These are phyloP conservation scores for Fusarium penzigii DNA, from an alignment of 2,329 filamentous ascomycete genomes.

Conservation along the genomic window DNA sequence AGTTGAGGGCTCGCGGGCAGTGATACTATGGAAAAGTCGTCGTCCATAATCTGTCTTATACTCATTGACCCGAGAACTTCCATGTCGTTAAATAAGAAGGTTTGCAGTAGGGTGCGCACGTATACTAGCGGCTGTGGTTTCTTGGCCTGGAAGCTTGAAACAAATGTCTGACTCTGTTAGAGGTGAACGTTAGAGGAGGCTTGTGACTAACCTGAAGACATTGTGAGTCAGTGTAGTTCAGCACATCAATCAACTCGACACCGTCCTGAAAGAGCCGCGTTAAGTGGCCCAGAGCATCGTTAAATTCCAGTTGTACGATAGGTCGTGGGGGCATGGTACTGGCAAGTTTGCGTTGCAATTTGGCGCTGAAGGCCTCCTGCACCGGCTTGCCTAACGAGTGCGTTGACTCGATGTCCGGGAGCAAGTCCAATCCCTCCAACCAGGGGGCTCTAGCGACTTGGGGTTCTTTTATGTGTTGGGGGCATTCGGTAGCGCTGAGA, in stretches of 20 bases:
- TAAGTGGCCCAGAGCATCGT: constrained; percentile 71
- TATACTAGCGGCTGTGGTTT: constrained; percentile 83
- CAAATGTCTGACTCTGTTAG: constrained; percentile 59
- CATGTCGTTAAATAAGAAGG: constrained; percentile 73
- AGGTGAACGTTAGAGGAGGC: neutral
- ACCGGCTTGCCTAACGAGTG: constrained; percentile 65
- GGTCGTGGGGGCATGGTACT: constrained; percentile 92
- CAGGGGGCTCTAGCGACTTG: constrained; percentile 52
- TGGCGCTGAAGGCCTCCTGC: constrained; percentile 81
- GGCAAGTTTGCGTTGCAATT: constrained; percentile 87
- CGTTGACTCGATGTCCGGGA: constrained; percentile 60
- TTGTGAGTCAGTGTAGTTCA: constrained; percentile 68
- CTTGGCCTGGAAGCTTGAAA: constrained; percentile 73
- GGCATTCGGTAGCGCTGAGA: constrained; percentile 54
- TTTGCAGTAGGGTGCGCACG: constrained; percentile 76
- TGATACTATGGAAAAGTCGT: constrained; percentile 77
- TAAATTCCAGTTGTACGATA: constrained; percentile 75
- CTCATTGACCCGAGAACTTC: constrained; percentile 67
- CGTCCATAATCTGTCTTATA: constrained; percentile 74
- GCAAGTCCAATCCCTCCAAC: constrained; percentile 49
- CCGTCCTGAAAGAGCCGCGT: constrained; percentile 72
- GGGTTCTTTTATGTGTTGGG: constrained; percentile 45
- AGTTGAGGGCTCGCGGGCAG: constrained; percentile 72
- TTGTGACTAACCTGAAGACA: constrained; percentile 63
- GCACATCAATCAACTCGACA: constrained; percentile 65